These are phyloP conservation scores for Durotheca rogersii DNA, from an alignment of 495 filamentous ascomycete species.

Conservation along the genomic window DNA sequence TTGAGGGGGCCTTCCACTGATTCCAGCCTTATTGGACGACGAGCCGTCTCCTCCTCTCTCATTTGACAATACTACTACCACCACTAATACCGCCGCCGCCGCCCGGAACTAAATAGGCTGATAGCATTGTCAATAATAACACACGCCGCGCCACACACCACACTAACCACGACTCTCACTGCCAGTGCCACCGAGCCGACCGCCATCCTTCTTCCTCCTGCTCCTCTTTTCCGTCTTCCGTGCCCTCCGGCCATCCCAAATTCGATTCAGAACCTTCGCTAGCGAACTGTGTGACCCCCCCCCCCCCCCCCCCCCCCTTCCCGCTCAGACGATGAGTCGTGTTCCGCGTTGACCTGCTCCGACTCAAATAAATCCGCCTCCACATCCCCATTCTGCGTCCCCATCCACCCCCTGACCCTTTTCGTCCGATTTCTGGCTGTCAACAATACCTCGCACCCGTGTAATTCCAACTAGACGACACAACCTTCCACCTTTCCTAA, in stretches of 20 bases:
- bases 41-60: background rate
- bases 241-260: too few species aligned
- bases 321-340: slow-evolving; percentile 20
- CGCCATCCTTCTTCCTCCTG: slow-evolving; percentile 1
- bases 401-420: slow-evolving; percentile 24
- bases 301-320: background rate
- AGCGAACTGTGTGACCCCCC: slow-evolving; percentile 6
- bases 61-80: too few species aligned
- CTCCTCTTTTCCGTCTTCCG: too few species aligned
- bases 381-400: too few species aligned
- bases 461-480: slow-evolving; percentile 12
- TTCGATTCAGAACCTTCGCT: too few species aligned
- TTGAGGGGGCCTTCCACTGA: slow-evolving; percentile 24
- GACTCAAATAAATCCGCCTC: too few species aligned
- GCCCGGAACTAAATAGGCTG: too few species aligned
- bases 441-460: slow-evolving; percentile 16
- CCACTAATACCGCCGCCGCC: too few species aligned
- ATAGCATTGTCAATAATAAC: too few species aligned
- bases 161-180: too few species aligned
- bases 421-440: slow-evolving; percentile 13
- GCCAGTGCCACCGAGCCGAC: too few species aligned
- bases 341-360: slow-evolving; percentile 2
- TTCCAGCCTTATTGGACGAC: slow-evolving; percentile 16
- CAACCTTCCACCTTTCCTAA: slow-evolving; percentile 7
- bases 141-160: too few species aligned